These are phyloP conservation scores for Heliosperma pusillum DNA, from an alignment of 148 eudicot genomes.

Conservation along the genomic window DNA sequence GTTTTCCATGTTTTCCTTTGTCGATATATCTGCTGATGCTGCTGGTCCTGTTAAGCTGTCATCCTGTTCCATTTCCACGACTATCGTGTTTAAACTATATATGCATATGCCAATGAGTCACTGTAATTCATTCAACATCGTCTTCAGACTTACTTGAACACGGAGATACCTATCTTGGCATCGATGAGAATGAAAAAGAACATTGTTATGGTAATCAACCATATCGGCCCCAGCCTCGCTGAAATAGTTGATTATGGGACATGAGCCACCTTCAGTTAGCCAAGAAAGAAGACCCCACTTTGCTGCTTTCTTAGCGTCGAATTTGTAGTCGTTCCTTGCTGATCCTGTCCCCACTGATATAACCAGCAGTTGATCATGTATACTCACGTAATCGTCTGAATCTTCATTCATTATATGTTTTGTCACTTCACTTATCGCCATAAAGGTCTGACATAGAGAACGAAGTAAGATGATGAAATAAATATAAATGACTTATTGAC, in stretches of 20 bases:
- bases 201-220: constrained; percentile 29
- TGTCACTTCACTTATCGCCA: constrained; percentile 43
- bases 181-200: constrained; percentile 31
- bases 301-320: constrained; percentile 35
- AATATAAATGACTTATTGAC: no score
- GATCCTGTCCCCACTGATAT: constrained; percentile 58
- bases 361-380: constrained; percentile 33
- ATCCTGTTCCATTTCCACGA: constrained; percentile 32
- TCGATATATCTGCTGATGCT: constrained; percentile 49
- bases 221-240: constrained; percentile 30
- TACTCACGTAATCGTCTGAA: constrained; percentile 23
- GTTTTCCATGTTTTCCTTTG: constrained; percentile 45
- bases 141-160: constrained; percentile 19
- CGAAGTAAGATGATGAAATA: no score
- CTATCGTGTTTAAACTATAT: no score
- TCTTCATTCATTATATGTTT: constrained; percentile 31
- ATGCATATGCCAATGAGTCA: no score
- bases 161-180: constrained; percentile 35
- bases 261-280: constrained; percentile 27
- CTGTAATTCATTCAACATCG: no score
- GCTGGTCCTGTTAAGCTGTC: constrained; percentile 47
- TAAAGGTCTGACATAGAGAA: constrained; percentile 21
- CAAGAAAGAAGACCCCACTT: constrained; percentile 42
- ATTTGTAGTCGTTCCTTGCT: constrained; percentile 26
- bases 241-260: constrained; percentile 28